Evolutionary conservation across 805 yeast genomes (phyloP).

Genomic region (Vanderwaltozyma verrucispora): DNA sequence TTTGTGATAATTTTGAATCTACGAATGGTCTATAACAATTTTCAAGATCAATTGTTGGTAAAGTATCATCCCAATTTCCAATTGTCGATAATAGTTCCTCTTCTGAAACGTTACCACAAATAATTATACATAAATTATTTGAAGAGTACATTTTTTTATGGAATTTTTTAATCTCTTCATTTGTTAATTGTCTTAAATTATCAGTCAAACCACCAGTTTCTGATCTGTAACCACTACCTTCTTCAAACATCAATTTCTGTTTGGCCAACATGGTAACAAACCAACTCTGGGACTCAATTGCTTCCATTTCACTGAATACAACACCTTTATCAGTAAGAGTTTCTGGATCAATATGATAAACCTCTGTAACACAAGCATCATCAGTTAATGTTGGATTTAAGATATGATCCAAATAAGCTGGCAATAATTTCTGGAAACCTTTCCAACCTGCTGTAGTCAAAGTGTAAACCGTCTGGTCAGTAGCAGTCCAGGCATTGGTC

Average conservation of each 20-base stretch:
- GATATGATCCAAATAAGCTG: conserved; percentile 84
- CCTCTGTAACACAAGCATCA: conserved; percentile 88
- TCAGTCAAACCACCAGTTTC: conserved; percentile 89
- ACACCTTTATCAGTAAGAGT: conserved; percentile 87
- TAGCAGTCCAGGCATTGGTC: conserved; percentile 96
- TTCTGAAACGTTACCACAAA: conserved; percentile 81
- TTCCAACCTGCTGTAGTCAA: conserved; percentile 93
- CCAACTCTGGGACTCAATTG: conserved; percentile 70
- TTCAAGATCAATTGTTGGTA: conserved; percentile 32
- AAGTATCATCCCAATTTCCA: conserved; percentile 47
- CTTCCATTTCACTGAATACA: conserved; percentile 96
- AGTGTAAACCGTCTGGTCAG: conserved; percentile 92
- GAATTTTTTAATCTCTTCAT: conserved; percentile 64
- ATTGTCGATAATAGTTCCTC: conserved; percentile 53
- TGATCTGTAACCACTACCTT: conserved; percentile 71
- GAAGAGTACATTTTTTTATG: conserved; percentile 68
- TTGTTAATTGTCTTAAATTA: conserved; percentile 62
- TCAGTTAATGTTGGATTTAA: conserved; percentile 79
- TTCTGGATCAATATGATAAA: conserved; percentile 84
- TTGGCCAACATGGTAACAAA: conserved; percentile 50
- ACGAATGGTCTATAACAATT: conserved; percentile 64
- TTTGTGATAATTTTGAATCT: conserved; percentile 40
- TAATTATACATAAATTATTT: conserved; percentile 70
- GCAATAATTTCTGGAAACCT: conserved; percentile 74
- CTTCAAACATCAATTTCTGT: conserved; percentile 44